A percentile compares a stretch with the other conserved stretches of the same genome.
Conservation (phyloP, 768 basidiomycete species). For the Pleurotus pulmonarius region DNA sequence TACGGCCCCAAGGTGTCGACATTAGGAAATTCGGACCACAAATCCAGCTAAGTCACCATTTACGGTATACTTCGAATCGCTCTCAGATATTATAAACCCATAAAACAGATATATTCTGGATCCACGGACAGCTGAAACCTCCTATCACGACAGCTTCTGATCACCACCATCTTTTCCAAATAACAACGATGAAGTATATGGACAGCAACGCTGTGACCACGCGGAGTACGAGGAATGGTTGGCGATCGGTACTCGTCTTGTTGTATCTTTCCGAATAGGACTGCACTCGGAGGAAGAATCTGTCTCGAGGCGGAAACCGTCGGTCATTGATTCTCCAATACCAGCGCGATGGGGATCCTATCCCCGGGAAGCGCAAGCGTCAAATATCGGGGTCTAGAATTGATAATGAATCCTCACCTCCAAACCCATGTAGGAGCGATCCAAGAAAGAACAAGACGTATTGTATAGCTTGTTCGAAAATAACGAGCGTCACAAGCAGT, state of each 20-base stretch:
- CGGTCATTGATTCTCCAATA: constrained; percentile 4
- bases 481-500: background rate
- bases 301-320: background rate
- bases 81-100: too few species aligned
- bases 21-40: background rate
- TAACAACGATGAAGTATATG: constrained; percentile 2
- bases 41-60: background rate
- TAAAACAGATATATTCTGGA: too few species aligned
- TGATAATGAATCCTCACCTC: background rate
- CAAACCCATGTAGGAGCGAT: background rate
- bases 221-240: background rate
- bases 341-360: constrained; percentile 4
- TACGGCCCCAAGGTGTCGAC: background rate
- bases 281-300: constrained; percentile 5
- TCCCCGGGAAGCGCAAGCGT: background rate
- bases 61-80: too few species aligned
- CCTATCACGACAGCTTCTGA: background rate
- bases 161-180: constrained; percentile 2
- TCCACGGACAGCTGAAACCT: too few species aligned
- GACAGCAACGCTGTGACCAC: background rate
- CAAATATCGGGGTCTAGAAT: background rate
- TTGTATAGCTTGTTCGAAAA: constrained; percentile 3
- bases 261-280: constrained; percentile 5
- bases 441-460: background rate
- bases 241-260: constrained; percentile 1